A percentile compares a stretch with the other conserved stretches of the same genome.
phyloP scores from a whole-genome alignment of 2,329 filamentous ascomycete genomes.

The Parascedosporium putredinis region DNA sequence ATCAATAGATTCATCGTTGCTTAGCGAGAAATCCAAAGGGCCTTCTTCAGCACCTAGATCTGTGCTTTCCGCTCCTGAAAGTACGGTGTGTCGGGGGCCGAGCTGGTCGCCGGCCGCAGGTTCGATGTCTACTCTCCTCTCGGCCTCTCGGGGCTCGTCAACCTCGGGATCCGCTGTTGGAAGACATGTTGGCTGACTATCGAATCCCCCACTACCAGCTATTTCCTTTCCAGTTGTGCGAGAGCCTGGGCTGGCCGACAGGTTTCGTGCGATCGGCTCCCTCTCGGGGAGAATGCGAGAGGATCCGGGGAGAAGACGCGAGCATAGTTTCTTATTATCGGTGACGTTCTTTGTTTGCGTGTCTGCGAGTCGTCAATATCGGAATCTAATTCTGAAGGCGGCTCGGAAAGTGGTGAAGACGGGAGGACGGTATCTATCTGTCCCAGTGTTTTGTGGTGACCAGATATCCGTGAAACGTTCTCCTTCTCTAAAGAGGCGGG shows the following conservation, averaged over 20 bases:
- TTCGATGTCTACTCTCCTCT: too few relatives aligned
- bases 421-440: not conserved
- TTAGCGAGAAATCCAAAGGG: too few relatives aligned
- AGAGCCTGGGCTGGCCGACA: not conserved
- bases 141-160: too few relatives aligned
- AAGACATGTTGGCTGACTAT: too few relatives aligned
- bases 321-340: not conserved
- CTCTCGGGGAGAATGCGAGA: not conserved
- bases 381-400: constrained; percentile 4
- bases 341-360: not conserved
- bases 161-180: too few relatives aligned
- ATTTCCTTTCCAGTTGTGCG: not conserved
- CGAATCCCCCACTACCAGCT: too few relatives aligned
- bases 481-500: constrained; percentile 3
- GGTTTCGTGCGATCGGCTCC: not conserved
- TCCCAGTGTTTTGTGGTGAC: not conserved
- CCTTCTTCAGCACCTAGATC: too few relatives aligned
- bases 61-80: too few relatives aligned
- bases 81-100: too few relatives aligned
- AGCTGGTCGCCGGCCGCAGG: too few relatives aligned
- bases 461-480: not conserved
- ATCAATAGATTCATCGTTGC: not conserved
- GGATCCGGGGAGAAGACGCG: constrained; percentile 6
- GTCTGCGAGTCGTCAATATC: not conserved
- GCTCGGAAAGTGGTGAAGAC: constrained; percentile 7